Conservation (phyloP, 345 rosid species). For the Gossypium stocksii region DNA sequence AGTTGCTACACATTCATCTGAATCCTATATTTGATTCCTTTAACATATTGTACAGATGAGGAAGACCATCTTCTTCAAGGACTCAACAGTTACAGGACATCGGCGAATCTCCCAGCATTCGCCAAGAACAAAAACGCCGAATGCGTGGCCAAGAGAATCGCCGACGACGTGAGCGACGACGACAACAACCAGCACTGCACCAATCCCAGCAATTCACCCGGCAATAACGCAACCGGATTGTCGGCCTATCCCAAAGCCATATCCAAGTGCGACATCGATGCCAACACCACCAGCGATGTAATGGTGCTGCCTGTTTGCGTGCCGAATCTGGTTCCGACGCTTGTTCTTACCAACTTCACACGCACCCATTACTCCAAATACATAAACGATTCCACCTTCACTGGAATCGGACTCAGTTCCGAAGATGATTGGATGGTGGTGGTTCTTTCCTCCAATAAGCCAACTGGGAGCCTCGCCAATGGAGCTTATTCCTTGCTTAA, state of each 20-base stretch:
- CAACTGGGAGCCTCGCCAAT: conserved; percentile 38
- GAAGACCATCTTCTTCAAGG: conserved; percentile 69
- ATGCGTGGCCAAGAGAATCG: conserved; percentile 60
- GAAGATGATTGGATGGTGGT: conserved; percentile 80
- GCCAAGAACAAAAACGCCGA: conserved; percentile 50
- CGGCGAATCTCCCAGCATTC: conserved; percentile 38
- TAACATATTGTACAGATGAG: conserved; percentile 31
- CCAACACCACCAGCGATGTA: conserved; percentile 48
- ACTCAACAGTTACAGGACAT: conserved; percentile 56
- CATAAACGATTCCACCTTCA: conserved; percentile 54
- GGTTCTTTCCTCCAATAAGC: conserved; percentile 42
- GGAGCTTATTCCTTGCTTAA: conserved; percentile 24
- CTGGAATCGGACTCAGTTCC: conserved; percentile 59
- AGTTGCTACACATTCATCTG: not conserved
- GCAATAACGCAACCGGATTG: conserved; percentile 27
- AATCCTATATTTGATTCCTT: not conserved
- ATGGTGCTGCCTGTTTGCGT: conserved; percentile 65
- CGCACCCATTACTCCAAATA: conserved; percentile 40
- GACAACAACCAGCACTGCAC: conserved; percentile 56
- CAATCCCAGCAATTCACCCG: conserved; percentile 18
- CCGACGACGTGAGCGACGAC: conserved; percentile 50
- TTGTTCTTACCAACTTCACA: conserved; percentile 68
- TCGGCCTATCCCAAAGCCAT: conserved; percentile 36
- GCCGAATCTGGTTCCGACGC: conserved; percentile 49
- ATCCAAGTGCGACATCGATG: conserved; percentile 52